Evolutionary conservation across 441 rosid genomes (phyloP).

Genomic region (Erodium moschatum): DNA sequence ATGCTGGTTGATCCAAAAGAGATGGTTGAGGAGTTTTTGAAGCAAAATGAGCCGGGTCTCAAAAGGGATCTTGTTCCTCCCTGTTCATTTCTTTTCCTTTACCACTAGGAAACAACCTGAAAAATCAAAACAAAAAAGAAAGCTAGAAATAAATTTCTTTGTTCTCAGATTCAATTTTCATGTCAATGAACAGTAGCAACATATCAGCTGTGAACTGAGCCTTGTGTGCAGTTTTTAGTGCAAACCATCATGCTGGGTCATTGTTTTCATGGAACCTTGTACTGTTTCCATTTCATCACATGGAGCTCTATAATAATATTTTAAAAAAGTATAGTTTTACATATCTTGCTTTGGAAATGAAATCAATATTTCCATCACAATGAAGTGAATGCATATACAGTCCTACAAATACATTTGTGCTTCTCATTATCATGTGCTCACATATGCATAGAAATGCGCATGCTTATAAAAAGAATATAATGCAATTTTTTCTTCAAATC

Average conservation of each 20-base stretch:
- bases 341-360: slow-evolving; percentile 6
- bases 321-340: background rate
- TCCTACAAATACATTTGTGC: background rate
- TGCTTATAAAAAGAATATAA: background rate
- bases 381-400: background rate
- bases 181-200: slow-evolving; percentile 23
- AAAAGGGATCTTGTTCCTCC: slow-evolving; percentile 23
- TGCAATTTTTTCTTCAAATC: background rate
- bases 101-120: slow-evolving; percentile 31
- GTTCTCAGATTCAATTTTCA: slow-evolving; percentile 17
- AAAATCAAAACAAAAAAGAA: slow-evolving; percentile 14
- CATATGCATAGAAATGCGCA: slow-evolving; percentile 2
- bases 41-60: slow-evolving; percentile 23
- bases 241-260: background rate
- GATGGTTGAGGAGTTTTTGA: slow-evolving; percentile 16
- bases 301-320: slow-evolving; percentile 2
- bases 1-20: slow-evolving; percentile 14
- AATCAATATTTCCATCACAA: background rate
- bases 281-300: slow-evolving; percentile 14
- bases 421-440: slow-evolving; percentile 5
- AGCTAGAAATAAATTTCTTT: slow-evolving; percentile 29
- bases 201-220: slow-evolving; percentile 13
- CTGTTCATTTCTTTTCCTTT: slow-evolving; percentile 19
- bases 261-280: slow-evolving; percentile 27
- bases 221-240: slow-evolving; percentile 18